Conservation (phyloP, 306 rosid species). For the Cicer yamashitae region DNA sequence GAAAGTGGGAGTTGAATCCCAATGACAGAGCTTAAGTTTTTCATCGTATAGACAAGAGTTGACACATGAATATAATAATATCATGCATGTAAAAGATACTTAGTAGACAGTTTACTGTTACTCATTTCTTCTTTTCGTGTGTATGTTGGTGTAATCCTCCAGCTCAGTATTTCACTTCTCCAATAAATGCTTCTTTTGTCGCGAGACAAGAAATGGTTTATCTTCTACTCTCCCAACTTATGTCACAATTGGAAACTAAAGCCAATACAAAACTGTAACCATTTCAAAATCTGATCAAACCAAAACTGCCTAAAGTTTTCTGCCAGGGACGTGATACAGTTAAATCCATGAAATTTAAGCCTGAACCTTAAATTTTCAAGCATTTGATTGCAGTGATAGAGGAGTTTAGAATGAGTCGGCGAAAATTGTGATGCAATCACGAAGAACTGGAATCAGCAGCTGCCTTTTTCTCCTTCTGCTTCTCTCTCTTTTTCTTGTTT, state of each 20-base stretch:
- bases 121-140: background rate
- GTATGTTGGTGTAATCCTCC: background rate
- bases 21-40: background rate
- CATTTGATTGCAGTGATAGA: background rate
- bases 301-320: conserved; percentile 39
- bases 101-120: background rate
- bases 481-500: conserved; percentile 97
- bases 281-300: conserved; percentile 37
- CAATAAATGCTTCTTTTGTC: background rate
- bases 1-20: background rate
- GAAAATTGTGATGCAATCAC: conserved; percentile 42
- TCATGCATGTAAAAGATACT: conserved; percentile 8
- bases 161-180: conserved; percentile 13
- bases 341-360: conserved; percentile 26
- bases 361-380: conserved; percentile 29
- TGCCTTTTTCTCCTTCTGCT: conserved; percentile 87
- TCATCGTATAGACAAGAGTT: background rate
- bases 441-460: conserved; percentile 55
- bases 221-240: background rate
- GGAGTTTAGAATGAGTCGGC: background rate
- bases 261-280: background rate
- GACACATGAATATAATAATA: too few relatives aligned
- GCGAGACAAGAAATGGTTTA: background rate
- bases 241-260: background rate
- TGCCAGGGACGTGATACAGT: conserved; percentile 1